Conservation (phyloP, 2,329 filamentous ascomycete genomes). For the Coniella vitis region DNA sequence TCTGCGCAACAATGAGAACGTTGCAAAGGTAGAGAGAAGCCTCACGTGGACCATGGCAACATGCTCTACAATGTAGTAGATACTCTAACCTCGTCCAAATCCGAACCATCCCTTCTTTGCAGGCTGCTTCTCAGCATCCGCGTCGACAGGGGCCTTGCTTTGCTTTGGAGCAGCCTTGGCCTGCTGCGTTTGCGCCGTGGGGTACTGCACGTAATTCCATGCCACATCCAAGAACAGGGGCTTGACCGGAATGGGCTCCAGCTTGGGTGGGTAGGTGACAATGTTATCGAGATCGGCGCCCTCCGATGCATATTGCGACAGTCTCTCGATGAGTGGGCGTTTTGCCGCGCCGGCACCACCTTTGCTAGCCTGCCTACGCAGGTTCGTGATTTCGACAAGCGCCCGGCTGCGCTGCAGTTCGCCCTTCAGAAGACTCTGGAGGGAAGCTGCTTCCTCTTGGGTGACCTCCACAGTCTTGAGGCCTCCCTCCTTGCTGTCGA, state of each 20-base stretch:
- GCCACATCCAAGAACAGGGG: slow-evolving; percentile 93
- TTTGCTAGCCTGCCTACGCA: slow-evolving; percentile 42
- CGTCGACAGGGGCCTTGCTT: slow-evolving; percentile 23
- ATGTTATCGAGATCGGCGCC: slow-evolving; percentile 71
- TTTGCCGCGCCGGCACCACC: slow-evolving; percentile 27
- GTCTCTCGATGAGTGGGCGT: slow-evolving; percentile 61
- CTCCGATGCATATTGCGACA: slow-evolving; percentile 67
- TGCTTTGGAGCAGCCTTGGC: slow-evolving; percentile 19
- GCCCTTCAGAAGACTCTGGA: slow-evolving; percentile 57
- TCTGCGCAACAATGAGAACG: too few species aligned
- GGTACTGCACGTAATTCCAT: slow-evolving; percentile 96
- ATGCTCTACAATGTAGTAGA: background rate
- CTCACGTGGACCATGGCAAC: background rate
- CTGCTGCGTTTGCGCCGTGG: slow-evolving; percentile 44
- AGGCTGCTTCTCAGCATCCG: slow-evolving; percentile 37
- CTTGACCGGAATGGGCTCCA: slow-evolving; percentile 82
- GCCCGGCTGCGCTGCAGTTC: slow-evolving; percentile 78
- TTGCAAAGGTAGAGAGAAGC: too few species aligned
- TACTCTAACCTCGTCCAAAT: slow-evolving; percentile 46
- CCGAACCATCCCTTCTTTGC: slow-evolving; percentile 73
- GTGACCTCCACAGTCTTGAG: slow-evolving; percentile 66
- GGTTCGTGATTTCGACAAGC: slow-evolving; percentile 72
- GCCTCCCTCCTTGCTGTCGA: slow-evolving; percentile 29
- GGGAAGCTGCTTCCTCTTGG: slow-evolving; percentile 46
- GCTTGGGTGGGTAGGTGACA: slow-evolving; percentile 78